Percentiles rank a stretch among this genome's conserved stretches.
phyloP scores from a whole-genome alignment of 495 filamentous ascomycete species.

The Aspergillus campestris region DNA sequence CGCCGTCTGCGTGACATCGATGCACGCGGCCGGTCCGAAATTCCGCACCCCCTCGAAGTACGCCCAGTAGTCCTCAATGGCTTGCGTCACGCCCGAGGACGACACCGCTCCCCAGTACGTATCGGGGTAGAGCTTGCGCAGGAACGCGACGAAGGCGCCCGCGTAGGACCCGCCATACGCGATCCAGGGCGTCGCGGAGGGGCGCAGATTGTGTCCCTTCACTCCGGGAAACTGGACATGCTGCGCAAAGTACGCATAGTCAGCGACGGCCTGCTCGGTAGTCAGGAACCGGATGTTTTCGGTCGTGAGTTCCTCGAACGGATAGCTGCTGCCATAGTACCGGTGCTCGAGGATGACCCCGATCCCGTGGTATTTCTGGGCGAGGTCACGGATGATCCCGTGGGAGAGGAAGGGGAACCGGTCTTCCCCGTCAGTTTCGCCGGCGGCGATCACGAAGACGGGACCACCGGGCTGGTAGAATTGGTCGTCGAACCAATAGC shows the following conservation, averaged over 20 bases:
- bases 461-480: constrained; percentile 63
- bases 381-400: constrained; percentile 56
- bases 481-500: constrained; percentile 65
- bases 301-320: constrained; percentile 48
- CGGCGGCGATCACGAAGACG: constrained; percentile 60
- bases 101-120: constrained; percentile 62
- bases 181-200: constrained; percentile 52
- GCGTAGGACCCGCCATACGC: constrained; percentile 70
- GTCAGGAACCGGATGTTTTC: constrained; percentile 64
- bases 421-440: constrained; percentile 49
- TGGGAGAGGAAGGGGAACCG: constrained; percentile 60
- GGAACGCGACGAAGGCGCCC: constrained; percentile 61
- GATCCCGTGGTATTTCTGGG: constrained; percentile 55
- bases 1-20: constrained; percentile 48
- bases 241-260: constrained; percentile 62
- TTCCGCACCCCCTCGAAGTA: constrained; percentile 59
- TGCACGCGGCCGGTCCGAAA: constrained; percentile 47
- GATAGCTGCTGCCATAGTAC: constrained; percentile 61
- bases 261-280: constrained; percentile 66
- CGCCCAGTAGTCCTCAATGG: constrained; percentile 64
- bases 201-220: constrained; percentile 51
- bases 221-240: constrained; percentile 57
- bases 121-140: constrained; percentile 60
- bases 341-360: constrained; percentile 69
- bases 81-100: constrained; percentile 61